Evolutionary conservation across 331 rosid genomes (phyloP), one percentile per base, ranked within the genome.

Genomic region (Telfairia occidentalis): DNA sequence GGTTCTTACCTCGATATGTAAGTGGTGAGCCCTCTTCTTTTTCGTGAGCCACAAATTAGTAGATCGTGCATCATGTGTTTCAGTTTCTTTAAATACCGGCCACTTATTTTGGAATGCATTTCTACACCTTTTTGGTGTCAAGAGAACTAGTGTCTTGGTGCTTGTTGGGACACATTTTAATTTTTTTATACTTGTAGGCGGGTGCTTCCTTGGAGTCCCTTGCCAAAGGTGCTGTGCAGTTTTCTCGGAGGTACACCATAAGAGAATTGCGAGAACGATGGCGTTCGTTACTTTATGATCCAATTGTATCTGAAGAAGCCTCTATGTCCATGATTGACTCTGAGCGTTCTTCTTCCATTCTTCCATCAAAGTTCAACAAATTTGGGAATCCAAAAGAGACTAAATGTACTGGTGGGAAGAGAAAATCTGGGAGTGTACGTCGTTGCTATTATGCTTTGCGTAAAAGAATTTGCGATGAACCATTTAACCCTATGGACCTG

Each of bases 191-290:
- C 57, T 54, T 82, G 71, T 83, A 95, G 99, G 92, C 88, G 7
- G 97, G 97, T 80, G 99, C 99, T 86, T 95, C 99, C 26, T 83
- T 95, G 80, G 99, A 95, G 77, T 89, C 99, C 63, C 97, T 95
- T 74, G 97, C 99, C 5, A 95, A 95, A 81, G 99, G 99, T 13
- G 97, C 97, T 4, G 97, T 92, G 77, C 93, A 86, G 71, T 95
- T 95, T 87, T 89, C 99, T 79, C 84, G 81, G 29, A 90, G 88
- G 76, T 95, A 82, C 83, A 84, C 87, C 76, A 77, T 87, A 73
- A 81, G 63, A 58, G 99, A 95, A 63, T 83, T 95, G 80, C 85
- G 86, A 49, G 97, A 95, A 61, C 85, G 99, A 58, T 95, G 97
- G 99, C 52, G 83, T 75, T 82, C 91, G 82, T 80, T 95, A 74